Evolutionary conservation across 2,329 filamentous ascomycete species (phyloP).

Genomic region (Fusarium poae): DNA sequence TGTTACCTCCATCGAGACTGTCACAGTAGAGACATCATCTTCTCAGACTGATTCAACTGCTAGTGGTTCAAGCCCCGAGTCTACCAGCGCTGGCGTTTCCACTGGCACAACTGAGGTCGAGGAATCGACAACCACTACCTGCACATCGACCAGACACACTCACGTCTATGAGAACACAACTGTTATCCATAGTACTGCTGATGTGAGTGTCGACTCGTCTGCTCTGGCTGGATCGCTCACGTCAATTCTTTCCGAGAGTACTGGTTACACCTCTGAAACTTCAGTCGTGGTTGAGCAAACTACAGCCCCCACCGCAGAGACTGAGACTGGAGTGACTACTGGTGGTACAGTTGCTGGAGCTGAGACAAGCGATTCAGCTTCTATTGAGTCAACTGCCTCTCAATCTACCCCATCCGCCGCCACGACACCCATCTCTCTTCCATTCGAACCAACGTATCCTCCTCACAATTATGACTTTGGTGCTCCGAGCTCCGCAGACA

Average conservation of each 20-base stretch:
- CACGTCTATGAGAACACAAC: slow-evolving; percentile 38
- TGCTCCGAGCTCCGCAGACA: slow-evolving; percentile 9
- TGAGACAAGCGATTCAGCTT: slow-evolving; percentile 3
- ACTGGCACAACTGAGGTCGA: background rate
- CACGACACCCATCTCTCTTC: background rate
- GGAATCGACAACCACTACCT: slow-evolving; percentile 21
- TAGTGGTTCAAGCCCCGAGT: slow-evolving; percentile 1
- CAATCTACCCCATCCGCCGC: background rate
- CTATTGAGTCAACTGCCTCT: background rate
- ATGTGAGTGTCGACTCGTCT: slow-evolving; percentile 22
- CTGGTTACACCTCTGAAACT: slow-evolving; percentile 2
- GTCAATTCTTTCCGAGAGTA: slow-evolving; percentile 8
- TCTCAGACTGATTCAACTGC: slow-evolving; percentile 2
- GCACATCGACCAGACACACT: slow-evolving; percentile 27
- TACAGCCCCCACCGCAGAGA: background rate
- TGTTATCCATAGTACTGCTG: slow-evolving; percentile 18
- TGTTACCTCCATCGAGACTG: background rate
- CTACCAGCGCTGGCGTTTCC: background rate
- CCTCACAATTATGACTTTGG: slow-evolving; percentile 37
- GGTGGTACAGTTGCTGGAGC: background rate
- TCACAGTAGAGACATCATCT: background rate
- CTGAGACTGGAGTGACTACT: slow-evolving; percentile 1
- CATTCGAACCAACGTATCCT: slow-evolving; percentile 10
- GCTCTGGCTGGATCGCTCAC: slow-evolving; percentile 21
- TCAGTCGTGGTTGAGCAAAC: background rate